A percentile compares a stretch with the other conserved stretches of the same genome.
phyloP scores from a whole-genome alignment of 2,329 filamentous ascomycete genomes.

The Verticillium dahliae region DNA sequence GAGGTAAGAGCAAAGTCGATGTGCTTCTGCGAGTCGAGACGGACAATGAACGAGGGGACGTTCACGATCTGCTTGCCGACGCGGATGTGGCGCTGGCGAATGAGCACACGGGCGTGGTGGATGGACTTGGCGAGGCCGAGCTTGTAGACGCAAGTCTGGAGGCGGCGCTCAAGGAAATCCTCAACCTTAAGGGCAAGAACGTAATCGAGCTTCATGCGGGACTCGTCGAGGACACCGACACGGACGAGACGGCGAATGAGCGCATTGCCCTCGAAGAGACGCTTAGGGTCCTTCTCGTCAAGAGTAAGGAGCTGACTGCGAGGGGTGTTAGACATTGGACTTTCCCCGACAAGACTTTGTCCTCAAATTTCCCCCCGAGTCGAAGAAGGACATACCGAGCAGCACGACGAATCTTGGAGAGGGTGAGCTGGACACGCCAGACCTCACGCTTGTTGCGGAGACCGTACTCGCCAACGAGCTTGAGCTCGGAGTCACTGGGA shows the following conservation, averaged over 20 bases:
- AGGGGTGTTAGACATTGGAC: constrained; percentile 15
- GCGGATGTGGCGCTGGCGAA: constrained; percentile 99
- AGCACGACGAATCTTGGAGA: constrained; percentile 99
- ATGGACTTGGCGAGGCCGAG: constrained; percentile 99
- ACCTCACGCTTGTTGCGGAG: constrained; percentile 99
- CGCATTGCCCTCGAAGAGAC: constrained; percentile 99
- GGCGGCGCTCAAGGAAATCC: constrained; percentile 99
- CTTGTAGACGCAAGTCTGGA: constrained; percentile 99
- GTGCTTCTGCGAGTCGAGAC: constrained; percentile 99
- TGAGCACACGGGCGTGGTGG: constrained; percentile 99
- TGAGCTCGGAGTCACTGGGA: constrained; percentile 94
- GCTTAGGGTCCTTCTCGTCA: constrained; percentile 99
- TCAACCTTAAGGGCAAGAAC: constrained; percentile 98
- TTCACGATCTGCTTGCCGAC: constrained; percentile 99
- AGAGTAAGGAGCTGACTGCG: constrained; percentile 96
- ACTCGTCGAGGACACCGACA: constrained; percentile 99
- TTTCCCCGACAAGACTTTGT: neutral
- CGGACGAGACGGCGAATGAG: constrained; percentile 99
- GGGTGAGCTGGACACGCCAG: constrained; percentile 98
- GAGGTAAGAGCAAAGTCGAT: constrained; percentile 98
- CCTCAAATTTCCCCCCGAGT: neutral
- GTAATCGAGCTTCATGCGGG: constrained; percentile 99
- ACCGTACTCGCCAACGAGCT: constrained; percentile 99
- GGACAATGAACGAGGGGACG: constrained; percentile 98
- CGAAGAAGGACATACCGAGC: constrained; percentile 65